Evolutionary conservation across 73 alveolate genomes (phyloP).

Genomic region (Stentor roeselii): DNA sequence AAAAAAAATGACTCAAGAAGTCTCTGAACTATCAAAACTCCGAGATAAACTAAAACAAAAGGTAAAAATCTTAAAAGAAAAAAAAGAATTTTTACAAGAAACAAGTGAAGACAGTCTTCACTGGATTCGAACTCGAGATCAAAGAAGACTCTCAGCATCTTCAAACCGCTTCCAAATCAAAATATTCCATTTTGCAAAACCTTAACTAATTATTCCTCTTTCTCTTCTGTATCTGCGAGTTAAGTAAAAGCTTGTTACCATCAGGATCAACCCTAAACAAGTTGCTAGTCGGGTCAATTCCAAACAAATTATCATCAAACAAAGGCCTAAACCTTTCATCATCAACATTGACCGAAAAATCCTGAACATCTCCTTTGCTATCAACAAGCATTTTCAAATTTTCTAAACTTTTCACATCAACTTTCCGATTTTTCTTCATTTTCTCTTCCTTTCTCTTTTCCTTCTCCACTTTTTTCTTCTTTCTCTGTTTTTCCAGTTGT

Average conservation of each 20-base stretch:
- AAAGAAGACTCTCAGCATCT: too few species aligned
- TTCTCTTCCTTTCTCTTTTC: slow-evolving; percentile 29
- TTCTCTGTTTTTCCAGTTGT: not conserved
- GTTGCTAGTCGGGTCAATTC: slow-evolving; percentile 82
- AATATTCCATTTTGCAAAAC: too few species aligned
- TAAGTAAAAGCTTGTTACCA: not conserved
- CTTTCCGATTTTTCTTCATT: slow-evolving; percentile 23
- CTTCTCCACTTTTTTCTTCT: slow-evolving; percentile 25
- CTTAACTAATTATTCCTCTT: too few species aligned
- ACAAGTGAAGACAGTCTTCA: too few species aligned
- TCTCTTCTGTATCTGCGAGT: not conserved
- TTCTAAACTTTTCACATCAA: not conserved
- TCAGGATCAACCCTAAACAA: slow-evolving; percentile 50
- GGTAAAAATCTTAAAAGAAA: too few species aligned
- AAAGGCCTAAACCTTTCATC: slow-evolving; percentile 42
- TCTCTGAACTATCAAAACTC: too few species aligned
- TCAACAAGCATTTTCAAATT: slow-evolving; percentile 64
- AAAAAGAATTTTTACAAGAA: too few species aligned
- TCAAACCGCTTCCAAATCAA: too few species aligned
- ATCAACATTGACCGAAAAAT: slow-evolving; percentile 16
- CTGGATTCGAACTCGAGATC: too few species aligned
- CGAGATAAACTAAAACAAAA: too few species aligned
- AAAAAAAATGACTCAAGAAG: too few species aligned
- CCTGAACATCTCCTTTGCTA: slow-evolving; percentile 41
- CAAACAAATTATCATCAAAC: slow-evolving; percentile 59